These are phyloP conservation scores for Venturia oleaginea DNA, from an alignment of 2,329 filamentous ascomycete genomes.

Conservation along the genomic window DNA sequence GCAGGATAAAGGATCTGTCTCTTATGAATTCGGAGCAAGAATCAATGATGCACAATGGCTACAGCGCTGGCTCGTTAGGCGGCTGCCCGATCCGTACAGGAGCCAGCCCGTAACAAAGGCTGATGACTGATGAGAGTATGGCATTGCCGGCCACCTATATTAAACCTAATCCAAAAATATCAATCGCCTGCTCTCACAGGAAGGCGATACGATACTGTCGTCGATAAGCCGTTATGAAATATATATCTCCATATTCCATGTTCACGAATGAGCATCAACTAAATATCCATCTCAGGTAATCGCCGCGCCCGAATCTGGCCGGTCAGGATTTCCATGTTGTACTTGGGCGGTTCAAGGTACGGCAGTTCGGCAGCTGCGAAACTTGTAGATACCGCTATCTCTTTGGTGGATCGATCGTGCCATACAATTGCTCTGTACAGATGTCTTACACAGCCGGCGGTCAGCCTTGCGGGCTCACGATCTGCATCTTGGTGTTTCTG, in stretches of 20 bases:
- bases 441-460: background rate
- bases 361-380: background rate
- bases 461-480: conserved; percentile 1
- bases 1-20: background rate
- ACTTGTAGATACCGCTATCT: background rate
- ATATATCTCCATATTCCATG: conserved; percentile 5
- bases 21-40: background rate
- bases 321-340: conserved; percentile 4
- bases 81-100: no score
- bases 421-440: background rate
- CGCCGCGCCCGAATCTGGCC: background rate
- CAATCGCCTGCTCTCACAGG: background rate
- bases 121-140: background rate
- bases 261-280: background rate
- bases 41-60: background rate
- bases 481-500: conserved; percentile 9
- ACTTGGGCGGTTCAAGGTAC: background rate
- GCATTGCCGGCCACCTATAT: background rate
- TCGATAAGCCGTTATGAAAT: background rate
- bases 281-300: background rate
- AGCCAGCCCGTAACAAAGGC: background rate
- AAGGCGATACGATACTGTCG: background rate
- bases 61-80: background rate
- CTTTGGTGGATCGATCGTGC: conserved; percentile 5
- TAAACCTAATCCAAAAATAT: background rate